Base-by-base conservation (phyloP, 108 stramenopile genomes). In the Discostella pseudostelligera region DNA sequence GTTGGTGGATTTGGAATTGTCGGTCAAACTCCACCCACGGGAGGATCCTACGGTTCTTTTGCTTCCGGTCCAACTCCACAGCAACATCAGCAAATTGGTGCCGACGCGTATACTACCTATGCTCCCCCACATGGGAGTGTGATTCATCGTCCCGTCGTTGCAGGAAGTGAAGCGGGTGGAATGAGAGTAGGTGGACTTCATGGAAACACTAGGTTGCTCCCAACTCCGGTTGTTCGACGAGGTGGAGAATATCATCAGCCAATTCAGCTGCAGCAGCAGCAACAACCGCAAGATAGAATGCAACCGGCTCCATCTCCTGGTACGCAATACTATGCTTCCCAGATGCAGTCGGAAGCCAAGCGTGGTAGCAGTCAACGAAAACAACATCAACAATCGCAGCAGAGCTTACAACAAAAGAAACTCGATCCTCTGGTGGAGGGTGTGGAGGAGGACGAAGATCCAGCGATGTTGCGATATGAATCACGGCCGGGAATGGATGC, bases 161-260 rank as follows among this genome's bases (percentile, higher is more conserved):
- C 32, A 32, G 5, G 4, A 32, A 5, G 5, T 5, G 32, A 32
- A 32, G 32, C 4, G 32, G 32, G 32, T 5, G 32, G 32, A 32
- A 32, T 32, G 32, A 32, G 32, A 5, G 32, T 32, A 32, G 32
- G 32, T 32, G 32, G 32, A 32, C 17, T 77, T 12, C 68, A 62
- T 16, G 76, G 76, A 13, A 59, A 70, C 36, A 46, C 69, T 54
- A 56, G 63, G 47, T 59, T 70, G 56, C 68, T 57, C n/a, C 76
- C 76, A 8, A 77, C 76, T 39, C 69, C 76, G 19, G 58, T 77
- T 11, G 69, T 70, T 20, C 47, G 64, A 36, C 16, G 62, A 17
- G 35, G 45, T 17, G 47, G 25, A 3, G 62, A 8, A 49, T 26
- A 56, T 5, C 48, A 40, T 3, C 45, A 47, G 24, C 46, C 45